These are phyloP conservation scores for Solanum rostratum DNA, from an alignment of 257 asterid genomes.

Conservation along the genomic window DNA sequence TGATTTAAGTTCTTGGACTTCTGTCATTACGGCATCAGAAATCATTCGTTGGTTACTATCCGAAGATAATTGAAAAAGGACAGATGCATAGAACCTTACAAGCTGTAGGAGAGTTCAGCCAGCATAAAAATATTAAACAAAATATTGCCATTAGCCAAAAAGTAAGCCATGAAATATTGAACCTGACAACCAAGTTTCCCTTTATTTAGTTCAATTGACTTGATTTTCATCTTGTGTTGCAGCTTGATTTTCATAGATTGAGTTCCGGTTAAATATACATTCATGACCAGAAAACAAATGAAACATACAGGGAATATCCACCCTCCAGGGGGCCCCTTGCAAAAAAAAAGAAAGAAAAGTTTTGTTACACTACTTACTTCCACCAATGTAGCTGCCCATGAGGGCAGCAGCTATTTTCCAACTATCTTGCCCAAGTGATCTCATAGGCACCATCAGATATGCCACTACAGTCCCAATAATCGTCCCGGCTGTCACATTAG, in stretches of 20 bases:
- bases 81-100: neutral
- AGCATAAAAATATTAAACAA: neutral
- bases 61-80: no score
- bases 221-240: neutral
- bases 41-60: neutral
- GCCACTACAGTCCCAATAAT: constrained; percentile 59
- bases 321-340: neutral
- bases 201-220: neutral
- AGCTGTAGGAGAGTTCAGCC: neutral
- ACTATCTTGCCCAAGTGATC: constrained; percentile 69
- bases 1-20: neutral
- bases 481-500: constrained; percentile 60
- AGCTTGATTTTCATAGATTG: neutral
- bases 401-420: constrained; percentile 88
- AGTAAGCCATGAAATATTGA: neutral
- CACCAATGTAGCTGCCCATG: constrained; percentile 91
- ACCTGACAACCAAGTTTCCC: neutral
- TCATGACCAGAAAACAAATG: neutral
- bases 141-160: neutral
- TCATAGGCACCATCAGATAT: constrained; percentile 68
- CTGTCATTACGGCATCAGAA: neutral
- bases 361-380: constrained; percentile 37
- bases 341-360: neutral
- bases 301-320: neutral
- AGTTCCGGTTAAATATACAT: neutral